Evolutionary conservation across 106 monocot species (phyloP).

Genomic region (Allium cepa): DNA sequence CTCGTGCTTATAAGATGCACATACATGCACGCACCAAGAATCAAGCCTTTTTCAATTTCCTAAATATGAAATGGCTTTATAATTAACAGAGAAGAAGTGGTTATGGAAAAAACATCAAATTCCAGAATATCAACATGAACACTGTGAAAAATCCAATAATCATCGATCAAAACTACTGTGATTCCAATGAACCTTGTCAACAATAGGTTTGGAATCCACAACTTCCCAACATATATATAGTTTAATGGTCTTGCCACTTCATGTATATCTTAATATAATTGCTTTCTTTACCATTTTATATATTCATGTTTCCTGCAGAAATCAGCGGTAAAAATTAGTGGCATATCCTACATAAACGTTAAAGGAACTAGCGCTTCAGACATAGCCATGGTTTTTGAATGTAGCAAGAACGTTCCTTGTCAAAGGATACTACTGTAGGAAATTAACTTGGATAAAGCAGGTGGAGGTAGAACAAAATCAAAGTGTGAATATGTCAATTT

Average conservation of each 20-base stretch:
- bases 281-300: not conserved
- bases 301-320: slow-evolving; percentile 12
- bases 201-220: slow-evolving; percentile 28
- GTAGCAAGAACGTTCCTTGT: slow-evolving; percentile 50
- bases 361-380: slow-evolving; percentile 59
- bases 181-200: slow-evolving; percentile 41
- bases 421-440: slow-evolving; percentile 29
- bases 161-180: slow-evolving; percentile 86
- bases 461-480: slow-evolving; percentile 11
- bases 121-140: slow-evolving; percentile 56
- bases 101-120: slow-evolving; percentile 45
- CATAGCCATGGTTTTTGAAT: slow-evolving; percentile 42
- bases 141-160: slow-evolving; percentile 70
- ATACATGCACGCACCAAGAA: too few species aligned
- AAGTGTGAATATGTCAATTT: slow-evolving; percentile 25
- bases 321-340: slow-evolving; percentile 46
- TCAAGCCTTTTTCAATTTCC: not conserved
- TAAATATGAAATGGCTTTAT: not conserved
- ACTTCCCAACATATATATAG: not conserved
- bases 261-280: not conserved
- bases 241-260: not conserved
- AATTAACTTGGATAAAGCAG: slow-evolving; percentile 27
- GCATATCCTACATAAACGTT: slow-evolving; percentile 51
- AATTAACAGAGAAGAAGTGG: slow-evolving; percentile 52
- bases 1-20: too few species aligned